Evolutionary conservation across 345 rosid species (phyloP).

Genomic region (Rubroshorea leprosula): DNA sequence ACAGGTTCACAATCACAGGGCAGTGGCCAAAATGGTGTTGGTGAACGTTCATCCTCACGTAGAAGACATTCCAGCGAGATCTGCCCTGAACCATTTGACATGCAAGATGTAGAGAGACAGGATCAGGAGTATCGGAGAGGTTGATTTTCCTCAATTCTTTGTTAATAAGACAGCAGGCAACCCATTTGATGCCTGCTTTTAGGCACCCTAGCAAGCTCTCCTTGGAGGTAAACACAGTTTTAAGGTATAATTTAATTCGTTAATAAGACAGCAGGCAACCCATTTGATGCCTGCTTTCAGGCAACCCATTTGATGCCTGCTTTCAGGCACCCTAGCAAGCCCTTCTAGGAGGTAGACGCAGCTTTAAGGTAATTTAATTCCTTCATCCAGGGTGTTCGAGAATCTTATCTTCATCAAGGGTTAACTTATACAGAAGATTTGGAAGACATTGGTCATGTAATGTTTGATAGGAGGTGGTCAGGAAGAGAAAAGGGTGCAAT

Average conservation of each 20-base stretch:
- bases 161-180: constrained; percentile 46
- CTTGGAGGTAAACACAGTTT: too few species aligned
- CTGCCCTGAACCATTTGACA: constrained; percentile 64
- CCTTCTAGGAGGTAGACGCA: background rate
- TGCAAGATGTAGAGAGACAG: constrained; percentile 48
- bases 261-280: constrained; percentile 49
- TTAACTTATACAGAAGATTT: too few species aligned
- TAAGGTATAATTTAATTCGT: too few species aligned
- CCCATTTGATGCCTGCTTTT: constrained; percentile 32
- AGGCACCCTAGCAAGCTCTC: constrained; percentile 11
- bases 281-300: too few species aligned
- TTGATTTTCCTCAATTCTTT: constrained; percentile 45
- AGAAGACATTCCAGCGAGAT: constrained; percentile 79
- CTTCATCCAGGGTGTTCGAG: too few species aligned
- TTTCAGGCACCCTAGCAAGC: constrained; percentile 8
- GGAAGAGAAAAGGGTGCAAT: background rate
- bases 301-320: constrained; percentile 37
- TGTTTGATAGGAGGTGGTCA: too few species aligned
- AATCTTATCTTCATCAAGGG: too few species aligned
- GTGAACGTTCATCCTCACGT: constrained; percentile 70
- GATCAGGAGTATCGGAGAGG: constrained; percentile 18
- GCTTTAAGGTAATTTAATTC: too few species aligned
- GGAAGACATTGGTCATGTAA: too few species aligned
- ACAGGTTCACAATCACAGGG: constrained; percentile 66
- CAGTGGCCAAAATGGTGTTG: constrained; percentile 53